Base-by-base conservation (phyloP, 108 stramenopile genomes). In the Phaeodactylum tricornutum region DNA sequence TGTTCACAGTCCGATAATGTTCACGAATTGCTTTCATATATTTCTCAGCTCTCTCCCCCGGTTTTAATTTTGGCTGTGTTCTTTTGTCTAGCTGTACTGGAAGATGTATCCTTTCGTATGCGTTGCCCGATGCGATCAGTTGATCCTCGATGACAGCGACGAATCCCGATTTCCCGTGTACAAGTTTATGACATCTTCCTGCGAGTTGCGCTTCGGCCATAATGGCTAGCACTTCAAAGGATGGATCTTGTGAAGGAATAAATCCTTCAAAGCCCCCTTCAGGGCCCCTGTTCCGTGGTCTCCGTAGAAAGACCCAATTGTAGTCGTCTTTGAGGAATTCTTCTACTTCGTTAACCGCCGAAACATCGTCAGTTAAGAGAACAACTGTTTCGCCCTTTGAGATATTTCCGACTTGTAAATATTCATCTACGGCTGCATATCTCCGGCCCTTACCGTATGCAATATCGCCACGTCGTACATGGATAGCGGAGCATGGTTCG, bases 281-380 rank as follows among this genome's bases (percentile, higher is more conserved):
- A 20, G 38, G 19, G 5, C 63, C 63, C 6, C 33, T 37, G 26
- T 26, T 21, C 3, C 56, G 47, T 25, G 50, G 36, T 23, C 63
- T 47, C 42, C 58, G 33, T 12, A 64, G 37, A 58, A 51, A 64
- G 28, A 56, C 36, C 62, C 62, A 63, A 12, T 61, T 12, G 7
- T 53, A 53, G 24, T 57, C 39, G 22, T 34, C 24, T 0, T 54
- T 26, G 3, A 25, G 43, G 30, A 43, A 58, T 28, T 50, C 23
- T 31, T 21, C 16, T 0, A 37, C 56, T 58, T 64, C 63, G 4
- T 50, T 49, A 21, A 64, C 50, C 17, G 63, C 43, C 32, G 57
- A 55, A 11, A 24, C 34, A 50, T 64, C 63, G 29, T 66, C 64
- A 20, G 64, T 59, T 24, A 66, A 45, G 2, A 66, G 23, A 1